Conservation (phyloP, 768 basidiomycete species). For the Gloeophyllum trabeum region DNA sequence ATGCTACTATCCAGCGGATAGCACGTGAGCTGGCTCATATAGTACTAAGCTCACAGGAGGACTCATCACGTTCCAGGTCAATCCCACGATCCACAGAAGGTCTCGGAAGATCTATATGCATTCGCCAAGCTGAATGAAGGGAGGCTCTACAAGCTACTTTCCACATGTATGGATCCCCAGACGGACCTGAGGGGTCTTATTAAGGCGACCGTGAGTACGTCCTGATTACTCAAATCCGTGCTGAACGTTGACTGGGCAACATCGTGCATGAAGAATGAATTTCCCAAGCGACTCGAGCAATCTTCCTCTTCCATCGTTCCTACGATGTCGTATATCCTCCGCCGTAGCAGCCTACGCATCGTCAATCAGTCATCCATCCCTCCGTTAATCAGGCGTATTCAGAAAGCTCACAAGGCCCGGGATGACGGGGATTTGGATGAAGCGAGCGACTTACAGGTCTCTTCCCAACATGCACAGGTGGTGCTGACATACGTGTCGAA, state of each 20-base stretch:
- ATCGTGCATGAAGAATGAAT: slow-evolving; percentile 48
- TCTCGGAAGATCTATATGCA: slow-evolving; percentile 60
- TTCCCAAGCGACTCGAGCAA: slow-evolving; percentile 66
- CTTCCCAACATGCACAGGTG: slow-evolving; percentile 35
- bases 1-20: slow-evolving; percentile 40
- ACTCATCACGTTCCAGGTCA: slow-evolving; percentile 20
- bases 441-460: slow-evolving; percentile 21
- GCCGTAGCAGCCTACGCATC: slow-evolving; percentile 57
- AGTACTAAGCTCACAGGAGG: background rate
- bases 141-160: slow-evolving; percentile 76
- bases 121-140: slow-evolving; percentile 87
- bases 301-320: slow-evolving; percentile 43
- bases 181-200: slow-evolving; percentile 71
- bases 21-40: slow-evolving; percentile 35
- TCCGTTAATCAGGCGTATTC: slow-evolving; percentile 60
- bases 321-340: slow-evolving; percentile 66
- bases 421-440: slow-evolving; percentile 14
- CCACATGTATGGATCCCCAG: slow-evolving; percentile 73
- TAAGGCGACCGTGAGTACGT: slow-evolving; percentile 55
- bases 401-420: slow-evolving; percentile 26
- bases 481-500: slow-evolving; percentile 60
- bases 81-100: slow-evolving; percentile 65
- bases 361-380: slow-evolving; percentile 83
- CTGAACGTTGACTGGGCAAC: background rate
- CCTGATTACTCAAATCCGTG: background rate